These are phyloP conservation scores for Debaryomyces sp. DNA, from an alignment of 1,139 yeast genomes.

Conservation along the genomic window DNA sequence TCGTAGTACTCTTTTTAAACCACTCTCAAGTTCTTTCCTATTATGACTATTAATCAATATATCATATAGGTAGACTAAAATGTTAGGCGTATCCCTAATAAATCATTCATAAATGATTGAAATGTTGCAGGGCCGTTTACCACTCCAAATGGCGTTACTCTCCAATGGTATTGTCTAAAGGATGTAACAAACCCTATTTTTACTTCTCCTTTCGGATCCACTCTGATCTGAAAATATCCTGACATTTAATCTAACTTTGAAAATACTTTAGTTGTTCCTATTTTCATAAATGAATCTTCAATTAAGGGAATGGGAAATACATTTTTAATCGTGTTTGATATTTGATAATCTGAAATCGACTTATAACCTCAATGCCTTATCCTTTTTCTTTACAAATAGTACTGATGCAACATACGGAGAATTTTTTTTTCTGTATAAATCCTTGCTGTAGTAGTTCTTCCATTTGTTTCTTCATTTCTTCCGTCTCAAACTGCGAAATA, in stretches of 20 bases:
- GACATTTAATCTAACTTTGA: slow-evolving; percentile 17
- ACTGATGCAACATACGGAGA: slow-evolving; percentile 2
- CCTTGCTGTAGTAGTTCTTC: not conserved
- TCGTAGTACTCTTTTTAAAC: too few relatives aligned
- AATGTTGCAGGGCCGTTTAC: slow-evolving; percentile 15
- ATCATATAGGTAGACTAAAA: too few relatives aligned
- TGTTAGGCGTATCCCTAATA: too few relatives aligned
- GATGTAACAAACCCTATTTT: slow-evolving; percentile 19
- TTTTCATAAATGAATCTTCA: slow-evolving; percentile 11
- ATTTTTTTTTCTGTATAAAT: not conserved
- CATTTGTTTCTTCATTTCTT: slow-evolving; percentile 1
- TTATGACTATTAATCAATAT: too few relatives aligned
- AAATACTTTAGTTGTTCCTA: slow-evolving; percentile 19
- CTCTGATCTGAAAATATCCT: slow-evolving; percentile 18
- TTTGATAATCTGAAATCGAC: not conserved
- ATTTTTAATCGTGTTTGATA: slow-evolving; percentile 1
- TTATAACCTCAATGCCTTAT: not conserved
- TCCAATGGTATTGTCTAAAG: slow-evolving; percentile 19
- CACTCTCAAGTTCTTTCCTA: too few relatives aligned
- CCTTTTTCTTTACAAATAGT: not conserved
- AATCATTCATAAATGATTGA: slow-evolving; percentile 11
- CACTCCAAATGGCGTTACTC: slow-evolving; percentile 22
- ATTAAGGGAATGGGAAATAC: slow-evolving; percentile 1
- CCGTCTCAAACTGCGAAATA: not conserved
- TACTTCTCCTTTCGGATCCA: slow-evolving; percentile 11